These are phyloP conservation scores for Fusarium albosuccineum DNA, from an alignment of 2,329 filamentous ascomycete genomes.

Conservation along the genomic window DNA sequence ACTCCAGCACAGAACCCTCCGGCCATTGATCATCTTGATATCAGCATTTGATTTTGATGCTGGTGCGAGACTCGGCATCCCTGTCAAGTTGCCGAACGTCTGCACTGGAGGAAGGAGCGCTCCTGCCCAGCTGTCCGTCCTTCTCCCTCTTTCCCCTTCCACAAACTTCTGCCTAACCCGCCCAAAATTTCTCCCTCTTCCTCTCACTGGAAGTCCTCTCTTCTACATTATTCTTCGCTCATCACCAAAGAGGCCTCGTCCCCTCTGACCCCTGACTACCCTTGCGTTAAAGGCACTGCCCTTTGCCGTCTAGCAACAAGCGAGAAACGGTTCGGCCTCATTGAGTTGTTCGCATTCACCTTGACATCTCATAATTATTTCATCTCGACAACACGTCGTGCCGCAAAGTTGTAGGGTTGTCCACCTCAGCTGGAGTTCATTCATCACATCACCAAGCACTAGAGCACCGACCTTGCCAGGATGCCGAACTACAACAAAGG, in stretches of 20 bases:
- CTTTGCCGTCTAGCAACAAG: no score
- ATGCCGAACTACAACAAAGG: slow-evolving; percentile 30
- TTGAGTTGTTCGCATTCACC: no score
- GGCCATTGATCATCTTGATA: background rate
- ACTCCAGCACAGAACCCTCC: background rate
- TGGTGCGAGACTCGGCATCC: no score
- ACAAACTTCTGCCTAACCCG: background rate
- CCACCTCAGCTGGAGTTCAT: background rate
- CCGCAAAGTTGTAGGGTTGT: no score
- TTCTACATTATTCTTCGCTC: no score
- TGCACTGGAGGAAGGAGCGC: background rate
- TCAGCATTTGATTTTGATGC: background rate
- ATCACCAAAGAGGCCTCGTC: no score
- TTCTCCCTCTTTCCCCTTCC: background rate
- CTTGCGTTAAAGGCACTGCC: no score
- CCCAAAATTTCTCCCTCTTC: background rate
- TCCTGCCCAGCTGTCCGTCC: background rate
- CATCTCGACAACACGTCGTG: no score
- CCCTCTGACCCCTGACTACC: no score
- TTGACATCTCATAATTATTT: no score
- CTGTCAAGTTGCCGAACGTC: background rate
- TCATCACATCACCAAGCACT: background rate
- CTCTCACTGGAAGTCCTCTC: no score
- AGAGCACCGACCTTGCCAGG: background rate
- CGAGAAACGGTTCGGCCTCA: no score